Evolutionary conservation across 2,329 filamentous ascomycete species (phyloP).

Genomic region (Endothia cerciana): DNA sequence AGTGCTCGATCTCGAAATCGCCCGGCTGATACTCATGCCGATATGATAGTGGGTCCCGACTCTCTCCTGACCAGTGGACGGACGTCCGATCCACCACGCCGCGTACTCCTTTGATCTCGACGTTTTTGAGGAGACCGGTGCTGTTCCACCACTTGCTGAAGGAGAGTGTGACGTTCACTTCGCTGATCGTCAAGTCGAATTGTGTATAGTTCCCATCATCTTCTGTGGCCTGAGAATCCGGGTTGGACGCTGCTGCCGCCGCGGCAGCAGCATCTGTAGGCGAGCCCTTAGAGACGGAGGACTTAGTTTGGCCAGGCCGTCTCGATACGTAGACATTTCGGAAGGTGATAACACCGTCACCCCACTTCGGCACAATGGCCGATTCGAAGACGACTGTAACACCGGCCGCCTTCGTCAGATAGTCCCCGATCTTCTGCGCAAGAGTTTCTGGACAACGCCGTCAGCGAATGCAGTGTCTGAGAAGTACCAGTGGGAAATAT

Average conservation of each 20-base stretch:
- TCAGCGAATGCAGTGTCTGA: constrained; percentile 21
- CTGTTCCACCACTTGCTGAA: constrained; percentile 99
- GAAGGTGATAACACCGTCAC: constrained; percentile 92
- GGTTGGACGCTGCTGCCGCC: constrained; percentile 67
- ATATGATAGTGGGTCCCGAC: constrained; percentile 82
- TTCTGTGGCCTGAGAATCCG: constrained; percentile 48
- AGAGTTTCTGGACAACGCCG: constrained; percentile 69
- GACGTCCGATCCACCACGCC: constrained; percentile 90
- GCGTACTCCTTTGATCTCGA: constrained; percentile 90
- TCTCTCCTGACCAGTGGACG: constrained; percentile 71
- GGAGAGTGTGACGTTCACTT: constrained; percentile 93
- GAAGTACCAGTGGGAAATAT: constrained; percentile 37
- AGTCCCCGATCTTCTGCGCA: constrained; percentile 91
- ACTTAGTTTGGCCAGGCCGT: constrained; percentile 78
- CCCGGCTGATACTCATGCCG: constrained; percentile 86
- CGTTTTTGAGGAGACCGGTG: constrained; percentile 86
- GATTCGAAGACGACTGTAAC: constrained; percentile 96
- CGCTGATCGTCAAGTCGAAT: constrained; percentile 93
- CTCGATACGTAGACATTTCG: constrained; percentile 95
- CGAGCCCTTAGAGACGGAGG: constrained; percentile 90
- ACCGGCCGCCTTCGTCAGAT: constrained; percentile 90
- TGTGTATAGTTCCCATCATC: constrained; percentile 98
- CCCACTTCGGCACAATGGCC: constrained; percentile 96
- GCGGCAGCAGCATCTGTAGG: constrained; percentile 82
- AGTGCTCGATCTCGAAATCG: constrained; percentile 95